Evolutionary conservation across 148 eudicot species (phyloP), one percentile per base, ranked within the genome.

Genomic region (Silene uniflora): DNA sequence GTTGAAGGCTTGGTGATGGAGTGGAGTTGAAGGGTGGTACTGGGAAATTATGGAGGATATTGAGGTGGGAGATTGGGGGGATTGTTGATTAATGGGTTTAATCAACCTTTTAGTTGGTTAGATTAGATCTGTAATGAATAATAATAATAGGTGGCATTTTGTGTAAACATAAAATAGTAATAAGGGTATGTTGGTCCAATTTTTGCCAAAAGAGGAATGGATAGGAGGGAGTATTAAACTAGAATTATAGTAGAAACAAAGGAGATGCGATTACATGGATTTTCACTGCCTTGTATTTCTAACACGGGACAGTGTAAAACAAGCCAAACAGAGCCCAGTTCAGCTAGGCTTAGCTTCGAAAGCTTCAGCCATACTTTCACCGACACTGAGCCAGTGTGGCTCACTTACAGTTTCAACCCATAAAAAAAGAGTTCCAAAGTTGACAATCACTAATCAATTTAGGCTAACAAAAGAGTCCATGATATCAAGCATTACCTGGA

Each of bases 401-500:
- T 64, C 12, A 64, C 9, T 64, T 29, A 64, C 44, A n/a, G 61
- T 10, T 21, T 58, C 32, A n/a, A 49, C 44, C 11, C n/a, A 9
- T 39, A 32, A 2, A 18, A 4, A 24, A 27, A 70, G 62, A 52
- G 17, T 42, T 68, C 39, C 22, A 39, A 7, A 39, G 44, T 39
- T 39, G 44, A 39, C 0, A 39, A 39, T 39, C 44, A 39, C 44
- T 1, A 70, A 10, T 44, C 24, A n/a, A 2, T 29, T 21, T 9
- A 76, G 14, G 73, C 12, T 22, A 58, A 22, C 39, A 56, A 39
- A 39, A 39, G 44, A 39, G 44, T 39, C 44, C 10, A 7, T 39
- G 44, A 39, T 18, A 35, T 5, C 60, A 75, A 65, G 46, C 47
- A 27, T 79, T 90, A 89, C 98, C 98, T 74, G 98, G 96, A 80